Evolutionary conservation across 2,329 filamentous ascomycete species (phyloP), one percentile per base, ranked within the genome.

Genomic region (Paramyrothecium sp.): DNA sequence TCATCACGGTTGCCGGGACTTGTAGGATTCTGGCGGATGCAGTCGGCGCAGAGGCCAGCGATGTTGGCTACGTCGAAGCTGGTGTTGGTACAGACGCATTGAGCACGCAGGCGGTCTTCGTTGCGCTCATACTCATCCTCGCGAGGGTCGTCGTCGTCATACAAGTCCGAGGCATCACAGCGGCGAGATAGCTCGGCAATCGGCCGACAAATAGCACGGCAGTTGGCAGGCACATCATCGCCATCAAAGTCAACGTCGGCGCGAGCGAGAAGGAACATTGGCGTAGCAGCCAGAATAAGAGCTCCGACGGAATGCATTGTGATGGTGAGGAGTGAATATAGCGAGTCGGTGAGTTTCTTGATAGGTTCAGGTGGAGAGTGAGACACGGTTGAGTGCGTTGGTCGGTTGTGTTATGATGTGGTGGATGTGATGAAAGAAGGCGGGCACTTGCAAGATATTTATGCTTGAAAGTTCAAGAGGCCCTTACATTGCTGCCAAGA

Each of bases 31-130:
- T 75, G 69, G 34, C 64, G 63, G 58, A 78, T 71, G 59, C 75
- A 78, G 55, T 67, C 69, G 53, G 69, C 67, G 58, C 75, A 78
- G 20, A 75, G 67, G 3, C 65, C 71, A 19, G 73, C 69, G 52
- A 76, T 61, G 19, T 61, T 58, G 22, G 51, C 60, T 53, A 78
- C 76, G 63, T 76, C 63, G 64, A 78, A 74, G 63, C 73, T 73
- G 52, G 66, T 59, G 67, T 78, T 74, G 61, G 72, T 71, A 68
- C 75, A 76, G 54, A 77, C 61, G 59, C 75, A 78, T 61, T 77
- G 73, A 13, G 63, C 65, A 66, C 72, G 67, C 54, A 76, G 71
- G 19, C 68, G 69, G 49, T 73, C 65, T 62, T 77, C 73, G 33
- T 68, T 61, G 22, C 65, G 67, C 63, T 73, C 70, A 17, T 60